phyloP scores from a whole-genome alignment of 805 yeast species.

The Wickerhamiella brachini region DNA sequence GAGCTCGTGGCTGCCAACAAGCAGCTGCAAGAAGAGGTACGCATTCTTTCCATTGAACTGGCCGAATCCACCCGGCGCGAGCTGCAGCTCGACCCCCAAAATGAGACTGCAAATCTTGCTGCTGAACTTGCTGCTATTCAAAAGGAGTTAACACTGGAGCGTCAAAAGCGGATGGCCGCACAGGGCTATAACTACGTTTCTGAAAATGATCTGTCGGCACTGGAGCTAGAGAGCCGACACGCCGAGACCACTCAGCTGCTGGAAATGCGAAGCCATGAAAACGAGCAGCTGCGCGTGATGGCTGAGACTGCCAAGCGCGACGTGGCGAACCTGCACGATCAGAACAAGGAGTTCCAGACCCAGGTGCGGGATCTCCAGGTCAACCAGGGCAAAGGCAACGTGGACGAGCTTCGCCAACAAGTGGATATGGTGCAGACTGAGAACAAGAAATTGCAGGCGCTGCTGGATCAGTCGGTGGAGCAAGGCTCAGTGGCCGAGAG shows the following conservation, averaged over 20 bases:
- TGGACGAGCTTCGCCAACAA: slow-evolving; percentile 21
- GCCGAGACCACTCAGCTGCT: slow-evolving; percentile 22
- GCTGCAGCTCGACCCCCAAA: slow-evolving; percentile 16
- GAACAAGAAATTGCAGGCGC: slow-evolving; percentile 20
- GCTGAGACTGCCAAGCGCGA: slow-evolving; percentile 13
- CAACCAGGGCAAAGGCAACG: slow-evolving; percentile 13
- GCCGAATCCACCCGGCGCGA: slow-evolving; percentile 28
- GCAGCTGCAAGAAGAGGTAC: slow-evolving; percentile 22
- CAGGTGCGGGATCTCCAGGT: slow-evolving; percentile 4
- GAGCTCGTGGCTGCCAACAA: slow-evolving; percentile 13
- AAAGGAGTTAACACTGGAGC: slow-evolving; percentile 22
- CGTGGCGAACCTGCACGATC: background rate
- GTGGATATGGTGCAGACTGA: slow-evolving; percentile 23
- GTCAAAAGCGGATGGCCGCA: slow-evolving; percentile 20
- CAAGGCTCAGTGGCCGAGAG: slow-evolving; percentile 25
- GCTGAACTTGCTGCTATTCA: slow-evolving; percentile 19
- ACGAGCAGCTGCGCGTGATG: slow-evolving; percentile 16
- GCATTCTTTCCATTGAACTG: slow-evolving; percentile 25
- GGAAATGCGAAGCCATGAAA: slow-evolving; percentile 19
- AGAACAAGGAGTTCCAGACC: background rate
- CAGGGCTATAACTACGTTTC: slow-evolving; percentile 11
- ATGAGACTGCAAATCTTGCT: slow-evolving; percentile 1
- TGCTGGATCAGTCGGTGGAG: slow-evolving; percentile 21
- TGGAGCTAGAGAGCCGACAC: slow-evolving; percentile 17
- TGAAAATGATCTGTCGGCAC: background rate